phyloP scores from a whole-genome alignment of 2,329 filamentous ascomycete genomes.

The Exophiala sideris region DNA sequence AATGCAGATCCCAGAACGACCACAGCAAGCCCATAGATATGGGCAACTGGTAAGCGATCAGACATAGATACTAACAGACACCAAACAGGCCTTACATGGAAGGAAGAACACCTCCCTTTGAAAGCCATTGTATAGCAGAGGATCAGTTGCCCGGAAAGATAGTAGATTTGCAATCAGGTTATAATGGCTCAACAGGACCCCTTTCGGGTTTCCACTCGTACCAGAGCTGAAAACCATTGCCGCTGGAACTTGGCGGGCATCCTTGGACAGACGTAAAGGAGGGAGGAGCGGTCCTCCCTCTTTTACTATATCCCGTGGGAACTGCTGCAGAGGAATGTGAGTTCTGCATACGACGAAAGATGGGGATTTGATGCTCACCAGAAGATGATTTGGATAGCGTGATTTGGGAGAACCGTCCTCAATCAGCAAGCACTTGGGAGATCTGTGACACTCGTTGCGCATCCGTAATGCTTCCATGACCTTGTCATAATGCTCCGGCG shows the following conservation, averaged over 20 bases:
- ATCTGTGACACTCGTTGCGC: not conserved
- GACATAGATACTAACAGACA: not conserved
- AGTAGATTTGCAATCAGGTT: not conserved
- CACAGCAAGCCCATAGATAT: not conserved
- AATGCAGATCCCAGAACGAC: not conserved
- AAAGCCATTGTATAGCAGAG: not conserved
- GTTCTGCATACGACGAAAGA: not conserved
- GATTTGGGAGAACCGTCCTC: too few relatives aligned
- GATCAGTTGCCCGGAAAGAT: not conserved
- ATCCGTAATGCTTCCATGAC: conserved; percentile 32
- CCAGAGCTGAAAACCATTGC: conserved; percentile 3
- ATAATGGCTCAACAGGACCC: not conserved
- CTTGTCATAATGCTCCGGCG: conserved; percentile 33
- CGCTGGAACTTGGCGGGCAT: not conserved
- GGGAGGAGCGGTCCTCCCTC: not conserved
- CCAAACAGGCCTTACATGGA: not conserved
- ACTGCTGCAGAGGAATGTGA: not conserved
- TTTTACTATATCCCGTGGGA: not conserved
- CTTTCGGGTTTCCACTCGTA: conserved; percentile 3
- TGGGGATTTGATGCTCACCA: not conserved
- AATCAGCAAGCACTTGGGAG: not conserved
- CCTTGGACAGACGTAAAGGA: not conserved
- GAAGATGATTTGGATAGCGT: too few relatives aligned
- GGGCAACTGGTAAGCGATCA: not conserved
- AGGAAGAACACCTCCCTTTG: conserved; percentile 4